These are phyloP conservation scores for Trypanosoma congolense DNA, from an alignment of 208 protist genomes.

Conservation along the genomic window DNA sequence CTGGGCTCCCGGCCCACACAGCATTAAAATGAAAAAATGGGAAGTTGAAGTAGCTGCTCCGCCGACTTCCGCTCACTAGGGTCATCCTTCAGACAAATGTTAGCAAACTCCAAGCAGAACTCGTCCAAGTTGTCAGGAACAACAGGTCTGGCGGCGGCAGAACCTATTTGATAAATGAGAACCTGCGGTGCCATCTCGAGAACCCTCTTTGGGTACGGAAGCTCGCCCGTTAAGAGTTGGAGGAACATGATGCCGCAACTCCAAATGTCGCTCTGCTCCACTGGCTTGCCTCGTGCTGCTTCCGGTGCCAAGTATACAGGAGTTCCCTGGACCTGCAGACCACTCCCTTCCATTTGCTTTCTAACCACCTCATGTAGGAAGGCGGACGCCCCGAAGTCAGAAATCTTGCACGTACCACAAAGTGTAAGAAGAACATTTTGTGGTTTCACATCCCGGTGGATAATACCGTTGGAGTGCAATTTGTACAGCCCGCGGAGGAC, in stretches of 20 bases:
- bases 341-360: conserved; percentile 39
- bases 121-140: conserved; percentile 57
- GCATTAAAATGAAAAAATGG: conserved; percentile 70
- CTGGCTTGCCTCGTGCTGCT: conserved; percentile 63
- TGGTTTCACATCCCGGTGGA: conserved; percentile 90
- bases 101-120: conserved; percentile 64
- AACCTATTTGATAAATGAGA: conserved; percentile 80
- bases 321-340: conserved; percentile 58
- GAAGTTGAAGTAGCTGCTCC: conserved; percentile 51
- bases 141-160: conserved; percentile 47
- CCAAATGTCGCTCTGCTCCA: conserved; percentile 81
- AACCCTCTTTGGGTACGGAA: conserved; percentile 70
- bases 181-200: conserved; percentile 38
- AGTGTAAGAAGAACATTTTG: conserved; percentile 87
- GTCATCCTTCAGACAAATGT: conserved; percentile 48
- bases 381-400: conserved; percentile 86
- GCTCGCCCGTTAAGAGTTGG: conserved; percentile 71
- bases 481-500: conserved; percentile 77
- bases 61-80: conserved; percentile 51
- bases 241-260: conserved; percentile 85
- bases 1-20: too few relatives aligned
- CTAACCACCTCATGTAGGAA: conserved; percentile 65
- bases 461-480: conserved; percentile 76
- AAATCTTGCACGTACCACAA: conserved; percentile 83
- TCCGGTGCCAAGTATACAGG: conserved; percentile 88